Evolutionary conservation across 148 eudicot genomes (phyloP).

Genomic region (Camellia japonica): DNA sequence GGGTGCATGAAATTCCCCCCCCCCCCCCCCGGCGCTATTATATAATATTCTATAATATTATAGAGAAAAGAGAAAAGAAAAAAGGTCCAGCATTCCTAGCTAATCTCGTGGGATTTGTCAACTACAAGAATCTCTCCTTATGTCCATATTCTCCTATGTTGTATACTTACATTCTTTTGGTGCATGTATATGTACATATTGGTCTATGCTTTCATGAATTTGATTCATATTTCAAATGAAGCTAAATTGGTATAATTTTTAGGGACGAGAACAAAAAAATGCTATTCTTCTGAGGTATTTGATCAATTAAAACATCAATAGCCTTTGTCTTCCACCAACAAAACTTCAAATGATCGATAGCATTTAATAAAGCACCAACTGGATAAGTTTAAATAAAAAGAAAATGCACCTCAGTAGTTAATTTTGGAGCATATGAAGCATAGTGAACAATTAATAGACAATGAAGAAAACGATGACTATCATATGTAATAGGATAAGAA

Average conservation of each 20-base stretch:
- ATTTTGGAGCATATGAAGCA: neutral
- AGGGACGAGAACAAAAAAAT: neutral
- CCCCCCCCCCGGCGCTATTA: too few relatives aligned
- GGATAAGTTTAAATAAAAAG: neutral
- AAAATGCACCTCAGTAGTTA: neutral
- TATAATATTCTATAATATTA: too few relatives aligned
- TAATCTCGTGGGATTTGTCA: too few relatives aligned
- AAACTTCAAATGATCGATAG: neutral
- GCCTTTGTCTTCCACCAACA: neutral
- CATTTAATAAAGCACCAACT: neutral
- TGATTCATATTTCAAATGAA: too few relatives aligned
- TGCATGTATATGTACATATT: too few relatives aligned
- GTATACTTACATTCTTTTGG: too few relatives aligned
- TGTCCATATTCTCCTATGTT: too few relatives aligned
- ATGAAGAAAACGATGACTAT: neutral
- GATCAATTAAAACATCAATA: neutral
- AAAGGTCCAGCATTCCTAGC: too few relatives aligned
- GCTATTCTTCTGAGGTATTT: neutral
- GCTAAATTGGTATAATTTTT: neutral
- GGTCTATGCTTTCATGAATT: too few relatives aligned
- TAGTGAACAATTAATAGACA: neutral
- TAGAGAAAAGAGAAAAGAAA: too few relatives aligned
- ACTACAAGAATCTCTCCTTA: too few relatives aligned
- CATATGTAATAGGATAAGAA: neutral
- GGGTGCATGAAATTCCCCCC: neutral